Percentiles rank a stretch among this genome's conserved stretches.
Evolutionary conservation across 306 rosid genomes (phyloP).

Genomic region (Ormosia emarginata): DNA sequence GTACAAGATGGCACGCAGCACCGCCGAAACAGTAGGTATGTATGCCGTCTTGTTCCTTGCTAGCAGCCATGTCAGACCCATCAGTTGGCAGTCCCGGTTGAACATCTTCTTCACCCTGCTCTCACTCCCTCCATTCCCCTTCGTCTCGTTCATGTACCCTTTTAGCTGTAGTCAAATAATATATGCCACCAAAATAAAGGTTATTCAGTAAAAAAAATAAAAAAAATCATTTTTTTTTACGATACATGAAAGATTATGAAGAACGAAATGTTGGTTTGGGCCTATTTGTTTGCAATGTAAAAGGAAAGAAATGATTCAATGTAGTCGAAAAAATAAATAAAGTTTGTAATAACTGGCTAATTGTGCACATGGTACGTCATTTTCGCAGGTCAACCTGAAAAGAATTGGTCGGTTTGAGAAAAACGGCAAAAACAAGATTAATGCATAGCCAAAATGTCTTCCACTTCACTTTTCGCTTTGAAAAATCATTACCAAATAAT

Average conservation of each 20-base stretch:
- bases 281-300: background rate
- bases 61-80: slow-evolving; percentile 94
- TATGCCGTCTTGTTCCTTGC: slow-evolving; percentile 86
- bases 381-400: slow-evolving; percentile 11
- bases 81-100: slow-evolving; percentile 86
- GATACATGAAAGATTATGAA: background rate
- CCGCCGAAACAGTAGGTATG: slow-evolving; percentile 97
- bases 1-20: slow-evolving; percentile 89
- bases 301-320: background rate
- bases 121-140: slow-evolving; percentile 37
- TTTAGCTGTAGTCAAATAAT: slow-evolving; percentile 39
- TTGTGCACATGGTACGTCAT: slow-evolving; percentile 10
- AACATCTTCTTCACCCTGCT: slow-evolving; percentile 73
- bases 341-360: background rate
- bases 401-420: background rate
- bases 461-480: background rate
- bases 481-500: background rate
- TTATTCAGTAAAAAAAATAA: background rate
- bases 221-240: background rate
- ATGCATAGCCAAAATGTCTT: background rate
- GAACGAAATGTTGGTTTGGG: background rate
- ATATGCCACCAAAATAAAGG: background rate
- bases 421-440: background rate
- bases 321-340: background rate
- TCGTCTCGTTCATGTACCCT: slow-evolving; percentile 53